phyloP scores from a whole-genome alignment of 495 filamentous ascomycete species.

The Usnea hakonensis region DNA sequence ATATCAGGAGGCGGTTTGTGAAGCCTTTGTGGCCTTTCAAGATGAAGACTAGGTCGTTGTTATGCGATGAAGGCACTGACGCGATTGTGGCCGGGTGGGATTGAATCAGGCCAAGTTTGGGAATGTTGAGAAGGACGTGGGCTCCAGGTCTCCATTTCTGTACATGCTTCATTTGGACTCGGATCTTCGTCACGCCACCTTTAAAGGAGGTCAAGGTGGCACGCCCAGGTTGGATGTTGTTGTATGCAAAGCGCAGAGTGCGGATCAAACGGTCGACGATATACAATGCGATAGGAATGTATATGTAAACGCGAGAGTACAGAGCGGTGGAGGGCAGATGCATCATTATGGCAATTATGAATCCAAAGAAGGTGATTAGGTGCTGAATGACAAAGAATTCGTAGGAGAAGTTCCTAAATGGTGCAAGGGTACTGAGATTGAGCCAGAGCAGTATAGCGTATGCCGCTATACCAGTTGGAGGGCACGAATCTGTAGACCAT shows the following conservation, averaged over 20 bases:
- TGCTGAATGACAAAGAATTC: conserved; percentile 82
- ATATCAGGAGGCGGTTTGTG: conserved; percentile 7
- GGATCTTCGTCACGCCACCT: conserved; percentile 58
- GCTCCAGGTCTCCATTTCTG: conserved; percentile 63
- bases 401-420: conserved; percentile 60
- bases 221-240: conserved; percentile 15
- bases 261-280: conserved; percentile 62
- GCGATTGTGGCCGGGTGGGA: conserved; percentile 78
- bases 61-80: conserved; percentile 38
- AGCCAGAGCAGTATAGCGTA: conserved; percentile 70
- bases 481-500: conserved; percentile 53
- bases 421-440: conserved; percentile 57
- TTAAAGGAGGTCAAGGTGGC: conserved; percentile 52
- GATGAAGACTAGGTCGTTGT: conserved; percentile 9
- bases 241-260: conserved; percentile 10
- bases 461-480: conserved; percentile 61
- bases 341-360: conserved; percentile 54
- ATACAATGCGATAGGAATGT: conserved; percentile 64
- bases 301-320: conserved; percentile 40
- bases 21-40: conserved; percentile 6
- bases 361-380: conserved; percentile 55
- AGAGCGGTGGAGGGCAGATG: conserved; percentile 47
- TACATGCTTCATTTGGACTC: conserved; percentile 60
- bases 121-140: conserved; percentile 68
- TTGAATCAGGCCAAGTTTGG: conserved; percentile 57